Evolutionary conservation across 139 green algal species (phyloP).

Genomic region (Micractinium sp.): DNA sequence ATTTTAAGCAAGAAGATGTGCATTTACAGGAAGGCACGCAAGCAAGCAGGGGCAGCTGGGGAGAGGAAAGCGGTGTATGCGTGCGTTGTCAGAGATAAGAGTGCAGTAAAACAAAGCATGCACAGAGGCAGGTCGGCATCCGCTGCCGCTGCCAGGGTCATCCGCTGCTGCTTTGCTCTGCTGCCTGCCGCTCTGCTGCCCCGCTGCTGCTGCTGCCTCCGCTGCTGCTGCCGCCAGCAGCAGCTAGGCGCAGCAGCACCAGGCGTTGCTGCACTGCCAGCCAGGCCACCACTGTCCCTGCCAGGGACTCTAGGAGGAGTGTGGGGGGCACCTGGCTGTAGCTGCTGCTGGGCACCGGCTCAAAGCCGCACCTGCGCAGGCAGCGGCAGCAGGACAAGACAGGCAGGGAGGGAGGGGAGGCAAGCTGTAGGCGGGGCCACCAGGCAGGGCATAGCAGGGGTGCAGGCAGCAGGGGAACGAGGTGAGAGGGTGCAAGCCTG

Average conservation of each 20-base stretch:
- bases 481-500: no score
- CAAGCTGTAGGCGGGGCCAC: no score
- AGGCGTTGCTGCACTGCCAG: not conserved
- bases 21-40: no score
- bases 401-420: not conserved
- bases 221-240: not conserved
- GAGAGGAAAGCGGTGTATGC: no score
- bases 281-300: not conserved
- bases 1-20: no score
- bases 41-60: no score
- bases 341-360: not conserved
- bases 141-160: not conserved
- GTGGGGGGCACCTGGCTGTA: not conserved
- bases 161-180: not conserved
- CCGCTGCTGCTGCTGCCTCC: not conserved
- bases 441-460: not conserved
- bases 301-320: not conserved
- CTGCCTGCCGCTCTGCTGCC: not conserved
- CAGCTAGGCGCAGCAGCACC: constrained; percentile 9
- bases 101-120: no score
- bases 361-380: not conserved
- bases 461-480: no score
- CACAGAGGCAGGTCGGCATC: no score
- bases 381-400: not conserved
- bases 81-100: no score